Evolutionary conservation across 2,329 filamentous ascomycete species (phyloP).

Genomic region (Parastagonospora avenae): DNA sequence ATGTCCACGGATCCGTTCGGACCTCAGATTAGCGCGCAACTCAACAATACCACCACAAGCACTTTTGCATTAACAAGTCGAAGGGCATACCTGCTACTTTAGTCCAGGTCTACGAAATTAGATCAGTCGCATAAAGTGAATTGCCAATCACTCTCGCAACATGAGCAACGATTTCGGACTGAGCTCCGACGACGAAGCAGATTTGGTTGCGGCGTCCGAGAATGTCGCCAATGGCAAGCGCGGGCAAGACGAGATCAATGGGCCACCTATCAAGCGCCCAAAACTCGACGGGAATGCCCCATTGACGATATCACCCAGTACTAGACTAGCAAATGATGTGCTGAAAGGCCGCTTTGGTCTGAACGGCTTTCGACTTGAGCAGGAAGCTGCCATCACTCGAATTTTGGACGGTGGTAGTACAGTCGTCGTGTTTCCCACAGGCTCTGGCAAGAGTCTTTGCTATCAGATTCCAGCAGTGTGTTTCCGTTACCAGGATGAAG

Average conservation of each 20-base stretch:
- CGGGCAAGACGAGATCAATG: not conserved
- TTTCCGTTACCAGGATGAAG: slow-evolving; percentile 48
- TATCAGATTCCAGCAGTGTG: slow-evolving; percentile 69
- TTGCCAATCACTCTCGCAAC: not conserved
- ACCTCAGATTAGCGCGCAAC: too few species aligned
- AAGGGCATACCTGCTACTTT: not conserved
- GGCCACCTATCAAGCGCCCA: slow-evolving; percentile 1
- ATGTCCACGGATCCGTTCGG: too few species aligned
- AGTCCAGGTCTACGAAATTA: too few species aligned
- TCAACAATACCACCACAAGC: too few species aligned
- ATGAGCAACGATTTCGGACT: slow-evolving; percentile 20
- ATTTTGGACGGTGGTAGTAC: slow-evolving; percentile 52
- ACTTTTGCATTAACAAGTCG: too few species aligned
- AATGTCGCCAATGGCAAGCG: slow-evolving; percentile 8
- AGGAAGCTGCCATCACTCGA: slow-evolving; percentile 52
- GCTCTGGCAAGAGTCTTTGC: slow-evolving; percentile 92
- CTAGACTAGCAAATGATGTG: slow-evolving; percentile 40
- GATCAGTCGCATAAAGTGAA: too few species aligned
- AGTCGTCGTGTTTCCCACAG: slow-evolving; percentile 75
- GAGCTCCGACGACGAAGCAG: slow-evolving; percentile 12
- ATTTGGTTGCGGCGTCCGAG: slow-evolving; percentile 4
- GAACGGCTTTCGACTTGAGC: slow-evolving; percentile 51
- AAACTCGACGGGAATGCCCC: not conserved
- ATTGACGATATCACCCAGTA: slow-evolving; percentile 4
- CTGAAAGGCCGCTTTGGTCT: slow-evolving; percentile 51